Evolutionary conservation across 108 stramenopile species (phyloP).

Genomic region (Mediolabrus comicus): DNA sequence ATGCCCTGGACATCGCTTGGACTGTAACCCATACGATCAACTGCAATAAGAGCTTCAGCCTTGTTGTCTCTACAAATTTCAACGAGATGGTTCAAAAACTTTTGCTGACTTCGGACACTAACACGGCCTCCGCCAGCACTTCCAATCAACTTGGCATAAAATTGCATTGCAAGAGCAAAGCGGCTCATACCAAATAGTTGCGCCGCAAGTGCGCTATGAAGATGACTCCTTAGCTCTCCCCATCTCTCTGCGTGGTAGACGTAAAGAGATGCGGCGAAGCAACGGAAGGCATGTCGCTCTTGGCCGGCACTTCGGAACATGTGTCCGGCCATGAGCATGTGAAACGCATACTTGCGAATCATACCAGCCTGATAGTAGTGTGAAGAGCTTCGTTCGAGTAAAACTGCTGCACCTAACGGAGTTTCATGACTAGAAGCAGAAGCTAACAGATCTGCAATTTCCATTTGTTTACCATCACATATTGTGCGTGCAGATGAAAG

Average conservation of each 20-base stretch:
- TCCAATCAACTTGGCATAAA: conserved; percentile 77
- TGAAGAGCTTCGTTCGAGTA: conserved; percentile 77
- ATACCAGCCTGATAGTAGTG: conserved; percentile 73
- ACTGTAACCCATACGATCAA: conserved; percentile 67
- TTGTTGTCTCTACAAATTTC: conserved; percentile 75
- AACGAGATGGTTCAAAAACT: conserved; percentile 71
- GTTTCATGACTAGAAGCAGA: conserved; percentile 83
- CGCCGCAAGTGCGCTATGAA: conserved; percentile 77
- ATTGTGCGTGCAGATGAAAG: conserved; percentile 52
- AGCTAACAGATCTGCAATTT: conserved; percentile 85
- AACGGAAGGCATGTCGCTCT: conserved; percentile 86
- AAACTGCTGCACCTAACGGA: conserved; percentile 77
- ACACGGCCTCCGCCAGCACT: conserved; percentile 62
- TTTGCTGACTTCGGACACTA: conserved; percentile 79
- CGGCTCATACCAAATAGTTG: conserved; percentile 80
- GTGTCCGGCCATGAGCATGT: conserved; percentile 91
- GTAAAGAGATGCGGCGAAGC: conserved; percentile 77
- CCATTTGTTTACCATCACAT: conserved; percentile 60
- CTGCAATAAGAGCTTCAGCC: conserved; percentile 67
- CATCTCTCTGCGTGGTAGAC: conserved; percentile 75
- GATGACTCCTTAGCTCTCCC: conserved; percentile 80
- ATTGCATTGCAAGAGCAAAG: conserved; percentile 62
- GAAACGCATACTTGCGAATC: conserved; percentile 87
- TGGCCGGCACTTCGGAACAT: conserved; percentile 85
- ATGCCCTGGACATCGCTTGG: conserved; percentile 17